Percentiles rank a stretch among this genome's conserved stretches.
Evolutionary conservation across 2,329 filamentous ascomycete species (phyloP).

Genomic region (Colletotrichum cordylinicola): DNA sequence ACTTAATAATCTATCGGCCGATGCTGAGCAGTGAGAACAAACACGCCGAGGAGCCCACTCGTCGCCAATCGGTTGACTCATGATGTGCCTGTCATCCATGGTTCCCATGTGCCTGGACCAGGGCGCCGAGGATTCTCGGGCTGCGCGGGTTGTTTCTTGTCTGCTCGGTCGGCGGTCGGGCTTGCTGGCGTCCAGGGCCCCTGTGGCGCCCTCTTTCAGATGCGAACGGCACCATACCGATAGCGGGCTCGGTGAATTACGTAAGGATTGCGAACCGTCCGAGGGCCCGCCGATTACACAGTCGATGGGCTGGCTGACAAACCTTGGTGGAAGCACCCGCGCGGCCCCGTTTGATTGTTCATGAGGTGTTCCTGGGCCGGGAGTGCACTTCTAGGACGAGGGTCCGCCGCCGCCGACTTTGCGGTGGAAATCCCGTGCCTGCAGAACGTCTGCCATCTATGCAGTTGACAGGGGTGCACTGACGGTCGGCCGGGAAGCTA

Average conservation of each 20-base stretch:
- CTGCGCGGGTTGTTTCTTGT: not conserved
- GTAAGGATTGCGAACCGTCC: not conserved
- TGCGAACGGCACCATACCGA: not conserved
- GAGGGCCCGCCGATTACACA: not conserved
- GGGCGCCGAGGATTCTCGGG: slow-evolving; percentile 10
- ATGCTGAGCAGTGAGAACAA: not conserved
- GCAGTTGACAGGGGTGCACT: not conserved
- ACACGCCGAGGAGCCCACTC: not conserved
- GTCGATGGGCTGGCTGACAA: not conserved
- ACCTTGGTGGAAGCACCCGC: not conserved
- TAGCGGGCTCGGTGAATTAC: not conserved
- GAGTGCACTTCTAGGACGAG: not conserved
- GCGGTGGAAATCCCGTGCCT: not conserved
- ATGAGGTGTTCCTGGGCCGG: not conserved
- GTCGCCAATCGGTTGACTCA: slow-evolving; percentile 10
- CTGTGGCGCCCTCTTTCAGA: not conserved
- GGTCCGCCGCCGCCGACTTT: not conserved
- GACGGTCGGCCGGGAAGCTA: not conserved
- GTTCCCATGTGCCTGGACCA: not conserved
- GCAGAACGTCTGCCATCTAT: not conserved
- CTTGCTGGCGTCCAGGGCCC: not conserved
- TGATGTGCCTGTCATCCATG: slow-evolving; percentile 6
- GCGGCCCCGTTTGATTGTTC: not conserved
- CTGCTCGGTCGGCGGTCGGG: slow-evolving; percentile 10
- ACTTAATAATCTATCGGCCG: not conserved